phyloP scores from a whole-genome alignment of 495 filamentous ascomycete genomes.

The Aspergillus cristatus region DNA sequence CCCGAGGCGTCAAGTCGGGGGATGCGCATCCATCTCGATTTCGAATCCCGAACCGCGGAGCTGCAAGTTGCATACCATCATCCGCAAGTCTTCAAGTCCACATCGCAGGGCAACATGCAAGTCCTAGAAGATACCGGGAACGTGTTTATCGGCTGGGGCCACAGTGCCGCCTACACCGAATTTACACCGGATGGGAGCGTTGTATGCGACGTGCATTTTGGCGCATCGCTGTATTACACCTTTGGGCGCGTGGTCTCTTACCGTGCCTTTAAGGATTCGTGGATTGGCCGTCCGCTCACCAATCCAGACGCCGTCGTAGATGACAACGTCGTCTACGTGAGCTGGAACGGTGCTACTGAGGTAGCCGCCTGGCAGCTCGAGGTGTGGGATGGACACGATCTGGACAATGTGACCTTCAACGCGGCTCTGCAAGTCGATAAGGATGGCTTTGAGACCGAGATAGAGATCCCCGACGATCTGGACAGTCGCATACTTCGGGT shows the following conservation, averaged over 20 bases:
- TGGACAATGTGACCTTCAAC: constrained; percentile 4
- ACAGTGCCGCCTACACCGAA: constrained; percentile 46
- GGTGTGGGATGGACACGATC: constrained; percentile 15
- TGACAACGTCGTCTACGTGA: constrained; percentile 24
- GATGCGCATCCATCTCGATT: constrained; percentile 21
- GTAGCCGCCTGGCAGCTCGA: constrained; percentile 28
- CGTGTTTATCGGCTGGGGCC: constrained; percentile 50
- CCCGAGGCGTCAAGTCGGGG: constrained; percentile 17
- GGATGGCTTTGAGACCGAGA: constrained; percentile 17
- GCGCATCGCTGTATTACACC: constrained; percentile 27
- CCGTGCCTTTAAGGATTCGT: constrained; percentile 25
- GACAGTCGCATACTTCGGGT: constrained; percentile 9
- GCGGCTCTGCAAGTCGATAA: constrained; percentile 6
- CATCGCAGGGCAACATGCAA: constrained; percentile 52
- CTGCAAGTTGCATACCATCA: constrained; percentile 19
- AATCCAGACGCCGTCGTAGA: constrained; percentile 17
- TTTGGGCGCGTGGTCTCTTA: constrained; percentile 32
- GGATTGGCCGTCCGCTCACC: constrained; percentile 25
- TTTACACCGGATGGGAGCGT: constrained; percentile 41
- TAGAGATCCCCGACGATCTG: constrained; percentile 9
- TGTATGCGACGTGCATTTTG: constrained; percentile 35
- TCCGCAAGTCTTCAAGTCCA: constrained; percentile 28
- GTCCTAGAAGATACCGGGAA: constrained; percentile 42
- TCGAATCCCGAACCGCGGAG: constrained; percentile 10
- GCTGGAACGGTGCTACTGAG: constrained; percentile 42